Base-by-base conservation (phyloP, 768 basidiomycete species). In the Leccinum subgranulosum region DNA sequence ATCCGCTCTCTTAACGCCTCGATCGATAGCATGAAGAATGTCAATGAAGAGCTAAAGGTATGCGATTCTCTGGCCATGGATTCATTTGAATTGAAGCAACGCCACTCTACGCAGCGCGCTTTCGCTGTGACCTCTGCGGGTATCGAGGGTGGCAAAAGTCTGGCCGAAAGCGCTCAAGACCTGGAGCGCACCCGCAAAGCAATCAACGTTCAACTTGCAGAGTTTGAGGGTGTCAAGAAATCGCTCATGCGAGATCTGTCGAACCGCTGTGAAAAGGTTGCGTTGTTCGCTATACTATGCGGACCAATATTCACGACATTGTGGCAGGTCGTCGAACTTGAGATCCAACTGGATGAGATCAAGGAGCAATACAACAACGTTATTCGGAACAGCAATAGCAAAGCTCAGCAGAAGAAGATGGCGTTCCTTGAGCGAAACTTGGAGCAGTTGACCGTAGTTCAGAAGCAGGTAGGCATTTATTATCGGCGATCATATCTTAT, bases 321-420 rank as follows among this genome's bases (percentile, higher is more conserved):
- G 51, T 61, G 59, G 48, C 60, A 97, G 95, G 97, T 99, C 43
- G 96, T 99, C 53, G 97, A 98, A 75, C 86, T 99, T 28, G 97
- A 99, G 74, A 98, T 99, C 62, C 95, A 98, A 72, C 79, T 99
- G 33, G 97, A 98, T 68, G 97, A 99, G 71, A 94, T 97, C 73
- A 92, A 92, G 73, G 97, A 99, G 75, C 95, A 98, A 70, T 99
- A 99, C 76, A 96, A 94, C 78, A 96, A 95, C 70, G 93, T 98
- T 58, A 94, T 97, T 66, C 89, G 93, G 61, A 97, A 97, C 72
- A 95, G 94, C 77, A 98, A 98, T 74, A 94, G 90, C 74, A 95
- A 96, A 73, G 93, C 96, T 7, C 97, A 99, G 65, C 93, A 96
- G 77, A 95, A 96, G 84, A 98, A 98, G 83, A 95, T 98, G 90